Evolutionary conservation across 805 yeast species (phyloP), one percentile per base, ranked within the genome.

Genomic region (Wilhelminamyces savonicus): DNA sequence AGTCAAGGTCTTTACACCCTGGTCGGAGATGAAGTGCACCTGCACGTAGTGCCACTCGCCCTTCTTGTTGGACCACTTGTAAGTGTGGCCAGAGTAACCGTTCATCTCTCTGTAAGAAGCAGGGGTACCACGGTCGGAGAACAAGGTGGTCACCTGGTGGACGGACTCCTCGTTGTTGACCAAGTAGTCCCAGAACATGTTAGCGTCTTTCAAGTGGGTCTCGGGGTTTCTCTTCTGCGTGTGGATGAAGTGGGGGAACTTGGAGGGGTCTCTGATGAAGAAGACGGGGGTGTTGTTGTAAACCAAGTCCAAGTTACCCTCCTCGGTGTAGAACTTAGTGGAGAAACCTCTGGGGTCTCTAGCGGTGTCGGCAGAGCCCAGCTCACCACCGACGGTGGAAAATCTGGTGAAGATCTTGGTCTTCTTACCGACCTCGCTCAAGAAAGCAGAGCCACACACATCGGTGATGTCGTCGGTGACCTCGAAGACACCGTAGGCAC

Each of bases 281-380:
- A 84, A 84, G 33, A 84, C 71, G 9, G 94, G 94, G 17, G 92
- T 83, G 62, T 84, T 83, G 69, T 82, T 84, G 64, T 78, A 81
- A 16, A 83, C 94, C 64, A 81, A 76, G 61, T 83, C 94, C 59
- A 79, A 69, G 63, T 81, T 79, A 48, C 94, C 92, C 60, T 83
- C 84, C 51, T 82, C 82, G 22, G 94, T 82, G 61, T 82, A 81
- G 38, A 83, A 70, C 59, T 84, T 83, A 47, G 78, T 74, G 29
- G 92, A 71, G 50, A 82, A 81, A 13, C 94, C 94, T 65, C 94
- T 74, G 47, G 94, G 94, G 56, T 83, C 94, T 65, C 94, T 76
- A 16, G 82, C 85, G 25, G 88, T 70, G 54, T 83, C 94, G 3
- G 92, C 76, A 22, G 86, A 73, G 27, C 92, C 94, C 31, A 65